Evolutionary conservation across 306 rosid species (phyloP).

Genomic region (Quercus glauca): DNA sequence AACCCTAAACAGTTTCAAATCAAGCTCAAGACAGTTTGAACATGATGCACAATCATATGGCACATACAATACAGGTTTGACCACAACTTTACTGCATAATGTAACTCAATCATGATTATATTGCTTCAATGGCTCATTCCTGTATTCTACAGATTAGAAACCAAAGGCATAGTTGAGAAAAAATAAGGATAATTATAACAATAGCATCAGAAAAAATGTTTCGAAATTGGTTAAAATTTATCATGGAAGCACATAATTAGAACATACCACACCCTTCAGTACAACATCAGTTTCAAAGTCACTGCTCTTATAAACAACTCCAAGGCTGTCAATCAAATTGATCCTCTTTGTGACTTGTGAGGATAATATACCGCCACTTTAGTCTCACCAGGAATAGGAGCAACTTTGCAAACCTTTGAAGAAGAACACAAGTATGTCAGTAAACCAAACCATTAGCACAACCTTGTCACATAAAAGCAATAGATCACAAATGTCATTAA

Average conservation of each 20-base stretch:
- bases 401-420: slow-evolving; percentile 89
- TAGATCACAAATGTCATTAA: not conserved
- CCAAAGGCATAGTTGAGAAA: too few species aligned
- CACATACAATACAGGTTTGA: too few species aligned
- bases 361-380: slow-evolving; percentile 94
- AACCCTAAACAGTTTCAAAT: too few species aligned
- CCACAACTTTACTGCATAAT: too few species aligned
- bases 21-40: too few species aligned
- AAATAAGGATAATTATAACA: not conserved
- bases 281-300: slow-evolving; percentile 89
- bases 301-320: slow-evolving; percentile 78
- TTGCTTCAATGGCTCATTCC: too few species aligned
- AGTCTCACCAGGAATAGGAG: slow-evolving; percentile 96
- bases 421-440: slow-evolving; percentile 20
- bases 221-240: not conserved
- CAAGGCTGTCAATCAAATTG: slow-evolving; percentile 89
- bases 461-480: not conserved
- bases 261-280: slow-evolving; percentile 90
- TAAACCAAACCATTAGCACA: not conserved
- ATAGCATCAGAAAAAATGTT: not conserved
- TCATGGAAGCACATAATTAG: not conserved
- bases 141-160: too few species aligned
- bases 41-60: too few species aligned
- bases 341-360: slow-evolving; percentile 66
- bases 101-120: too few species aligned